Conservation (phyloP, 2,329 filamentous ascomycete species). For the Eutypa lata region DNA sequence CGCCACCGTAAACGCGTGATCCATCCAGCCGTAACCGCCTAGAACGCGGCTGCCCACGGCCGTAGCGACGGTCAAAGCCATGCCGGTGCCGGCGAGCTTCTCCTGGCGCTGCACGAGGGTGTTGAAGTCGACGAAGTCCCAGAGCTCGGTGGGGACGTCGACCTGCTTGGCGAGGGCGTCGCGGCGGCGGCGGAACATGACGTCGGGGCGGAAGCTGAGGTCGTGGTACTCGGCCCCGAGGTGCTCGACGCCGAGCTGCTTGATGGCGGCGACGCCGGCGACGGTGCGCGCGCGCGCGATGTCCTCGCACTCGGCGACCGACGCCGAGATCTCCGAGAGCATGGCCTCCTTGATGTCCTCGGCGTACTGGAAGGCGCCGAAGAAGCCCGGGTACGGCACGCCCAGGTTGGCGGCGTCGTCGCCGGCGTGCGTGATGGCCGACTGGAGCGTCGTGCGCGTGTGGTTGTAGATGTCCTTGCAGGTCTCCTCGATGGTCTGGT, state of each 20-base stretch:
- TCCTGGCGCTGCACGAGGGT: slow-evolving; percentile 86
- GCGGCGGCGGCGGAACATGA: slow-evolving; percentile 87
- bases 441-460: slow-evolving; percentile 70
- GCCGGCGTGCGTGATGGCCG: slow-evolving; percentile 74
- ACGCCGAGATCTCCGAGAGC: slow-evolving; percentile 79
- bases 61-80: slow-evolving; percentile 88
- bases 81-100: slow-evolving; percentile 88
- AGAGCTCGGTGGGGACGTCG: slow-evolving; percentile 81
- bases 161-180: slow-evolving; percentile 82
- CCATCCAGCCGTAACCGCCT: slow-evolving; percentile 83
- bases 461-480: slow-evolving; percentile 83
- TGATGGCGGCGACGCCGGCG: slow-evolving; percentile 79
- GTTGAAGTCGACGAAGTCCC: slow-evolving; percentile 89
- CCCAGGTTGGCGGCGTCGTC: slow-evolving; percentile 65
- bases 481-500: slow-evolving; percentile 77
- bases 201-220: slow-evolving; percentile 82
- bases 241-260: slow-evolving; percentile 82
- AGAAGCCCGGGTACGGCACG: slow-evolving; percentile 81
- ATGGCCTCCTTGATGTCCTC: slow-evolving; percentile 92
- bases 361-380: slow-evolving; percentile 84
- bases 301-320: slow-evolving; percentile 79
- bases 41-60: slow-evolving; percentile 80
- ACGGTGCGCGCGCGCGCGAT: slow-evolving; percentile 77
- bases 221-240: slow-evolving; percentile 84
- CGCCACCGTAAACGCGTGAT: slow-evolving; percentile 78